Evolutionary conservation across 2,329 filamentous ascomycete species (phyloP).

Genomic region (Ramularia endophylla): DNA sequence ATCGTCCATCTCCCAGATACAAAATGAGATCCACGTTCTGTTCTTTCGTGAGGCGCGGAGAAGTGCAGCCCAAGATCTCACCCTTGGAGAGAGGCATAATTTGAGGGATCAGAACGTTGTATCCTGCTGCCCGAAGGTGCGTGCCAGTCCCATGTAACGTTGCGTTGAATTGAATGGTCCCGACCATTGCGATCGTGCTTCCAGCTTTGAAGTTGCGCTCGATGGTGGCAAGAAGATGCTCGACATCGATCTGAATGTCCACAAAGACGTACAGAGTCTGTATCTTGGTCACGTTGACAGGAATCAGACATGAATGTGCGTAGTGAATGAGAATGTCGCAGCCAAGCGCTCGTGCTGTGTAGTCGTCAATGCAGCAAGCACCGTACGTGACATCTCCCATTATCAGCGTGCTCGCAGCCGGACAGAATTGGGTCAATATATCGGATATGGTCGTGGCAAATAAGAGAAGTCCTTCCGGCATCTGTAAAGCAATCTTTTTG

Average conservation of each 20-base stretch:
- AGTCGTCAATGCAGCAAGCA: conserved; percentile 98
- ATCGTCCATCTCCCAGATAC: conserved; percentile 86
- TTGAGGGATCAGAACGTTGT: conserved; percentile 80
- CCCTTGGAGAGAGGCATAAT: conserved; percentile 89
- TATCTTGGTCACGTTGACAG: conserved; percentile 93
- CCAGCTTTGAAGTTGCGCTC: conserved; percentile 80
- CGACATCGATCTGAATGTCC: conserved; percentile 90
- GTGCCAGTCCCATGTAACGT: conserved; percentile 82
- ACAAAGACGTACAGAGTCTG: conserved; percentile 98
- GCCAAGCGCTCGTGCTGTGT: conserved; percentile 86
- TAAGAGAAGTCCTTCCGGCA: conserved; percentile 89
- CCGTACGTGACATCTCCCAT: conserved; percentile 99
- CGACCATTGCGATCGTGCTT: conserved; percentile 86
- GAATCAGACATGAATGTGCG: conserved; percentile 92
- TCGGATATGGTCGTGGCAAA: conserved; percentile 98
- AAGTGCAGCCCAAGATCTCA: conserved; percentile 96
- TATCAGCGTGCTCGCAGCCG: conserved; percentile 84
- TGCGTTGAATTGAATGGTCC: conserved; percentile 98
- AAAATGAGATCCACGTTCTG: conserved; percentile 67
- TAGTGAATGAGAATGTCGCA: conserved; percentile 96
- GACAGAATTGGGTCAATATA: conserved; percentile 90
- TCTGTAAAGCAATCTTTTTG: conserved; percentile 86
- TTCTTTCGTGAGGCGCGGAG: conserved; percentile 59
- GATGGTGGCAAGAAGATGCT: conserved; percentile 78
- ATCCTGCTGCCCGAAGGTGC: conserved; percentile 75